Evolutionary conservation across 1,284 basidiomycete genomes (phyloP), one percentile per base, ranked within the genome.

Genomic region (Austroboletus olivaceoglutinosus): DNA sequence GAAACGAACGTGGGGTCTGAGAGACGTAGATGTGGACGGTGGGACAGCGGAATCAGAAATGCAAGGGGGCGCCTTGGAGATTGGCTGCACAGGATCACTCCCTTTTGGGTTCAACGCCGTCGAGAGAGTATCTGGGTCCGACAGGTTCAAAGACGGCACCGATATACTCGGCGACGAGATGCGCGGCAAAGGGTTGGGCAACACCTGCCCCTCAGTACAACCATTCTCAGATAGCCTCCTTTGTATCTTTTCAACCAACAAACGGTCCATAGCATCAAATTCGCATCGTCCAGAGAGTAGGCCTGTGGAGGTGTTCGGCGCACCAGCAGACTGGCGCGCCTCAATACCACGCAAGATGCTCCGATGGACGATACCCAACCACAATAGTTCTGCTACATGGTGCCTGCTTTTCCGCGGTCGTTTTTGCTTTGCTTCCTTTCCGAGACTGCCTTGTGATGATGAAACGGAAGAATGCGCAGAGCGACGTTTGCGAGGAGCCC

Each of bases 331-430:
- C 29, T 43, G 51, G 29, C 51, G 62, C 40, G 21, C 44, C 40
- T 67, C 62, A 2, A 67, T 57, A 30, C 58, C 54, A 19, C 58
- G 52, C 16, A 62, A 48, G 51, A 76, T 67, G 47, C 72, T 76
- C 47, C 72, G 64, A 52, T 74, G 72, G 39, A 77, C 58, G 8
- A 73, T 63, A 2, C 70, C 72, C 43, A 70, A 59, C 63, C 75
- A 75, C 52, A 69, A 68, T 18, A 73, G 57, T 44, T 77, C 75
- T 16, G 64, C 65, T 2, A 67, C 58, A 15, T 68, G 64, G 18
- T 65, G 70, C 52, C 56, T 70, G 47, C 64, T 67, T 58, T 69
- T 75, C 47, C 65, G 68, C 15, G 60, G 58, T 39, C 67, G 64
- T 57, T 73, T 72, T 30, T 25, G 56, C 33, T 51, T 65, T 18